Conservation (phyloP, 2,329 filamentous ascomycete genomes). For the Colletotrichum acutatum region DNA sequence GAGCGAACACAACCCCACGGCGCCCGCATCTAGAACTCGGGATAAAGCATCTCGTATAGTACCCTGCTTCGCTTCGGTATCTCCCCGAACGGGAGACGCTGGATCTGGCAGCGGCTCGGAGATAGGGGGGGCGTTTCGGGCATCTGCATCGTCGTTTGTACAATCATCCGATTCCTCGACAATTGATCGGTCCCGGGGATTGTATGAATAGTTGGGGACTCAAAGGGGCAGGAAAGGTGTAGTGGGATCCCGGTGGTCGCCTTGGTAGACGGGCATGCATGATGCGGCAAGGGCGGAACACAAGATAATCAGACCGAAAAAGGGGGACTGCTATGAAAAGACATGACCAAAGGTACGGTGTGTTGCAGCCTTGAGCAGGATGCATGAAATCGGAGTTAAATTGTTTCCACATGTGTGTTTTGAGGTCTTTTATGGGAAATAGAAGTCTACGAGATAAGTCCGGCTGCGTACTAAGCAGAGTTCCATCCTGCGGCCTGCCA, state of each 20-base stretch:
- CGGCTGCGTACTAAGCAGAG: background rate
- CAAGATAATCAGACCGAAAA: background rate
- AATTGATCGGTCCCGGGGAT: background rate
- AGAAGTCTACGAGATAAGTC: slow-evolving; percentile 17
- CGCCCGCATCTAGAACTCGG: background rate
- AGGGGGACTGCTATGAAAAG: background rate
- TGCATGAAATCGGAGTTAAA: background rate
- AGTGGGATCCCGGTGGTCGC: background rate
- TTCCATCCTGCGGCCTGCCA: background rate
- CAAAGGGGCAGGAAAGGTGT: too few relatives aligned
- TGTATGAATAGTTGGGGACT: background rate
- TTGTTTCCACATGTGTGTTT: background rate
- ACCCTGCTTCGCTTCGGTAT: background rate
- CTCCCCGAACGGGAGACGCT: background rate
- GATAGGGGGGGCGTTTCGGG: background rate
- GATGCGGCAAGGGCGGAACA: slow-evolving; percentile 4
- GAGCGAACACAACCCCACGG: background rate
- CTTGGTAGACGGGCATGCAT: background rate
- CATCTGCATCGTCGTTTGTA: slow-evolving; percentile 4
- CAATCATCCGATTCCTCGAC: background rate
- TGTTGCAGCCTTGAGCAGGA: background rate
- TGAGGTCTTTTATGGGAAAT: background rate
- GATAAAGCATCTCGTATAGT: background rate
- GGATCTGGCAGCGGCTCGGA: slow-evolving; percentile 8
- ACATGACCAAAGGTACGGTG: background rate